phyloP scores from a whole-genome alignment of 768 basidiomycete genomes.

The Rhodotorula paludigena region DNA sequence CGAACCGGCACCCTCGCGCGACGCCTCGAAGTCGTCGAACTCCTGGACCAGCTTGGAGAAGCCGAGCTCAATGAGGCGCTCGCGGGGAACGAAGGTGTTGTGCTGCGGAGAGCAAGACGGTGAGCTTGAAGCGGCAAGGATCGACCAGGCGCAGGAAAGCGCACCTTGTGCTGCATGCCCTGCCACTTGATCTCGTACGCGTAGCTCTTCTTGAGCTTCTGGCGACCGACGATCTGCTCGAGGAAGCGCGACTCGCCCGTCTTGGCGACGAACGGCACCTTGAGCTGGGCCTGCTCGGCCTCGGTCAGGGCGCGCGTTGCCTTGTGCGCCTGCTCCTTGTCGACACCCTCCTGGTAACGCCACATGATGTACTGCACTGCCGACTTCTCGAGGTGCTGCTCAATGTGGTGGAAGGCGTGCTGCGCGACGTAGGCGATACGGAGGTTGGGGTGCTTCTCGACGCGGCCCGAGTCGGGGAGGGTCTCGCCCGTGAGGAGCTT shows the following conservation, averaged over 20 bases:
- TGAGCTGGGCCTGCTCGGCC: slow-evolving; percentile 72
- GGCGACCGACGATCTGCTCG: slow-evolving; percentile 61
- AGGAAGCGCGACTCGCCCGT: slow-evolving; percentile 85
- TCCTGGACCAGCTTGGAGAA: slow-evolving; percentile 85
- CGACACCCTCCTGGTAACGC: slow-evolving; percentile 98
- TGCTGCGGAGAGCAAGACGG: slow-evolving; percentile 55
- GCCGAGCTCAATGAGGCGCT: slow-evolving; percentile 76
- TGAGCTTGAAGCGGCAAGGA: background rate
- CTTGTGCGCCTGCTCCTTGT: slow-evolving; percentile 90
- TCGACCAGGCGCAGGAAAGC: background rate
- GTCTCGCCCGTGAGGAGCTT: slow-evolving; percentile 93
- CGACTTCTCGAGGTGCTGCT: slow-evolving; percentile 91
- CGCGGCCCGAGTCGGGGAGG: slow-evolving; percentile 79
- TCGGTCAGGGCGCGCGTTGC: slow-evolving; percentile 81
- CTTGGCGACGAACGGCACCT: slow-evolving; percentile 83
- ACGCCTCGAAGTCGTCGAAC: slow-evolving; percentile 94
- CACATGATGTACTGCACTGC: slow-evolving; percentile 96
- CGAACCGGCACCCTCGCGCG: slow-evolving; percentile 86
- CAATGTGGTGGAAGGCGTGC: slow-evolving; percentile 92
- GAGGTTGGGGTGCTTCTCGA: slow-evolving; percentile 88
- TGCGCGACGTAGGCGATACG: slow-evolving; percentile 96
- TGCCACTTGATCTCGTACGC: slow-evolving; percentile 69
- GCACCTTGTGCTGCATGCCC: slow-evolving; percentile 47
- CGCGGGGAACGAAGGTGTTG: slow-evolving; percentile 89
- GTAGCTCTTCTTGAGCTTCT: slow-evolving; percentile 92